phyloP scores from a whole-genome alignment of 495 filamentous ascomycete genomes.

The Neurospora sp. region DNA sequence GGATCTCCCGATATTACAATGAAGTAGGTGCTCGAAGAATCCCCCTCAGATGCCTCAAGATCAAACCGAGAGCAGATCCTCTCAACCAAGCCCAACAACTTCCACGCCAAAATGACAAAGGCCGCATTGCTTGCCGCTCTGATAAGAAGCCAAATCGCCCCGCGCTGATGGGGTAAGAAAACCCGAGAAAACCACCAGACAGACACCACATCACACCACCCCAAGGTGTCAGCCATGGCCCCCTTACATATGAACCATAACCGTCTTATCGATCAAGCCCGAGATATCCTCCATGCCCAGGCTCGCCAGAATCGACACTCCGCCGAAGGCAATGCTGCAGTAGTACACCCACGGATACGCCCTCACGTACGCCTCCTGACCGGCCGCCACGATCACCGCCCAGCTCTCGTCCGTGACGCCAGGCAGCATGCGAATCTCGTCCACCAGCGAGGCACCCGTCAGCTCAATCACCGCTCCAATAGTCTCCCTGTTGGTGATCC shows the following conservation, averaged over 20 bases:
- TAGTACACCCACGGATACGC: conserved; percentile 62
- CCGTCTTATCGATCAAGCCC: conserved; percentile 60
- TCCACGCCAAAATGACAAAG: background rate
- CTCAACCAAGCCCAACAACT: background rate
- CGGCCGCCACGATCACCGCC: conserved; percentile 49
- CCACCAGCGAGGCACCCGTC: conserved; percentile 46
- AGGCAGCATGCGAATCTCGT: conserved; percentile 42
- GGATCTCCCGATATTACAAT: background rate
- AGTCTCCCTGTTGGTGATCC: conserved; percentile 38
- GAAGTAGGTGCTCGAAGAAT: background rate
- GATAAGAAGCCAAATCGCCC: background rate
- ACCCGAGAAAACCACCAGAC: background rate
- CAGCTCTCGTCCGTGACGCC: conserved; percentile 49
- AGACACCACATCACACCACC: background rate
- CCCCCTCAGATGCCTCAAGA: background rate
- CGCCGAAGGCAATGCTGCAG: conserved; percentile 58
- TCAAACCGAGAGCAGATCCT: background rate
- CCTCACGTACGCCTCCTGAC: conserved; percentile 51
- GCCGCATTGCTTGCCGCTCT: background rate
- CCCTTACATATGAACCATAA: conserved; percentile 52
- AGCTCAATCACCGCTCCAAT: conserved; percentile 44
- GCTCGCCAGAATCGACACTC: conserved; percentile 50
- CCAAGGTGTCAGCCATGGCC: background rate
- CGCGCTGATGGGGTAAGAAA: background rate
- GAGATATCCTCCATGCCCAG: conserved; percentile 54